phyloP scores from a whole-genome alignment of 2,329 filamentous ascomycete genomes.

The Fusarium burgessii region DNA sequence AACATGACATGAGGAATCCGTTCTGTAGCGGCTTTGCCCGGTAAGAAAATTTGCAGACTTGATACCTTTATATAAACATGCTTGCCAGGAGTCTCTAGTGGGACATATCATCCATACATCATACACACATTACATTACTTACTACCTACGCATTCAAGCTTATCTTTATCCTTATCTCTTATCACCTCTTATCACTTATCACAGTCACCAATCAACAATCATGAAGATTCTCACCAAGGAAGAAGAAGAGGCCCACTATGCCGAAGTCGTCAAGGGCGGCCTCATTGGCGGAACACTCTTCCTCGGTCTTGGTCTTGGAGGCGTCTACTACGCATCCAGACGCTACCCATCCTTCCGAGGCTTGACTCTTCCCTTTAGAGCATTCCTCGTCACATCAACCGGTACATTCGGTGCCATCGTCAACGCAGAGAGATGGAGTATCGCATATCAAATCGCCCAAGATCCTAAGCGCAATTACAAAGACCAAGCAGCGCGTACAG shows the following conservation, averaged over 20 bases:
- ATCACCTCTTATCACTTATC: conserved; percentile 7
- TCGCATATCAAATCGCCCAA: conserved; percentile 73
- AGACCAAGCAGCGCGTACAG: conserved; percentile 69
- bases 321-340: conserved; percentile 73
- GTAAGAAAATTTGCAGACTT: conserved; percentile 7
- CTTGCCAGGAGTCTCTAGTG: conserved; percentile 12
- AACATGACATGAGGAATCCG: conserved; percentile 26
- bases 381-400: conserved; percentile 86
- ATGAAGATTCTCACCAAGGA: conserved; percentile 98
- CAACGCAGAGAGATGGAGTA: conserved; percentile 78
- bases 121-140: conserved; percentile 13
- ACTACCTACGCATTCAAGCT: not conserved
- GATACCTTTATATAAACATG: conserved; percentile 21
- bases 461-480: conserved; percentile 77
- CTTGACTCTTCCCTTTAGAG: conserved; percentile 88
- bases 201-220: conserved; percentile 47
- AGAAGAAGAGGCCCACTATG: conserved; percentile 90
- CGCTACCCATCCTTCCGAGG: conserved; percentile 82
- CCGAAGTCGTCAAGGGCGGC: conserved; percentile 83
- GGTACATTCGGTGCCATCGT: conserved; percentile 91
- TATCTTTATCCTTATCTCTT: conserved; percentile 13
- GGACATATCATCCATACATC: conserved; percentile 8
- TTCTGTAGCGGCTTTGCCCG: conserved; percentile 19
- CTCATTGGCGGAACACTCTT: conserved; percentile 78
- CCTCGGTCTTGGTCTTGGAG: conserved; percentile 72